phyloP scores from a whole-genome alignment of 1,139 yeast genomes.

The Candida frijolesensis region DNA sequence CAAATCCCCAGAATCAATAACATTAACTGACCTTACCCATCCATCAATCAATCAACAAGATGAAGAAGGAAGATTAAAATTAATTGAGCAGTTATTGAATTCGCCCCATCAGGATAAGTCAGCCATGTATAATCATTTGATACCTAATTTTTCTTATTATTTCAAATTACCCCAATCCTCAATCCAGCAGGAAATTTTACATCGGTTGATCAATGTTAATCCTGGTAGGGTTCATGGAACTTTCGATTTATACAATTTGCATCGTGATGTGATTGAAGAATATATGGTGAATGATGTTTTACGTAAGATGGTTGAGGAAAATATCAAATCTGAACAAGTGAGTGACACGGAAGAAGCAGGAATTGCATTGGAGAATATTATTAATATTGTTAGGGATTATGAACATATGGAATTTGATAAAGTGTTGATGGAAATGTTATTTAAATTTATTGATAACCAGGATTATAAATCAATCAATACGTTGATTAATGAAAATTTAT shows the following conservation, averaged over 20 bases:
- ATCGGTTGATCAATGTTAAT: constrained; percentile 31
- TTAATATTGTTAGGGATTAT: constrained; percentile 10
- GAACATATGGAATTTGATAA: constrained; percentile 5
- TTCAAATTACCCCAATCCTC: constrained; percentile 16
- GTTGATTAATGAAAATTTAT: constrained; percentile 1
- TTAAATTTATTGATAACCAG: constrained; percentile 2
- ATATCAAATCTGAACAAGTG: background rate
- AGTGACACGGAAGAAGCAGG: background rate
- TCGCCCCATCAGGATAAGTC: constrained; percentile 15
- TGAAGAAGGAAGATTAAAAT: constrained; percentile 9
- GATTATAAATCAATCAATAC: constrained; percentile 5
- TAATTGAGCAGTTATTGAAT: constrained; percentile 13
- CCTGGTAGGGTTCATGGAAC: constrained; percentile 45
- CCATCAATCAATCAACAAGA: constrained; percentile 14
- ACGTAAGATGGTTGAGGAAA: constrained; percentile 24
- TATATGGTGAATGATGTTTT: constrained; percentile 22
- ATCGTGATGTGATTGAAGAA: constrained; percentile 16
- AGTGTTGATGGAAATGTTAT: background rate
- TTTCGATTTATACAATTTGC: constrained; percentile 35
- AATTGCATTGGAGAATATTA: constrained; percentile 14
- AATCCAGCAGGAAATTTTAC: constrained; percentile 19
- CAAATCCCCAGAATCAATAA: constrained; percentile 17
- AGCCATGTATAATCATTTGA: constrained; percentile 14
- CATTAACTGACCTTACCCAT: constrained; percentile 8
- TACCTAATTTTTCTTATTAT: constrained; percentile 38